These are phyloP conservation scores for Diplodia corticola DNA, from an alignment of 2,329 filamentous ascomycete genomes.

Conservation along the genomic window DNA sequence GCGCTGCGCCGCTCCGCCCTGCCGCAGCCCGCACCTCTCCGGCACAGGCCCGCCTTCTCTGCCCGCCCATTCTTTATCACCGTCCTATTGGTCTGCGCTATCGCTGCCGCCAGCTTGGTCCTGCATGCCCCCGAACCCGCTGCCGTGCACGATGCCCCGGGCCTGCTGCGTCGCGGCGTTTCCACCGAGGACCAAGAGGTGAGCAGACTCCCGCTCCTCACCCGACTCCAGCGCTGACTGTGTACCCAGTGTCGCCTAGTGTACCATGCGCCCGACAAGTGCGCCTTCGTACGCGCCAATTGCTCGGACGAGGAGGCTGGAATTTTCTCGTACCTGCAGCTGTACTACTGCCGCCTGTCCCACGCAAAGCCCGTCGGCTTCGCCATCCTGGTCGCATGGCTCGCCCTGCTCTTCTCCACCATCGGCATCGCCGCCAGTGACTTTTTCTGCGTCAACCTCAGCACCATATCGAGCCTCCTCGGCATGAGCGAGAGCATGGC, in stretches of 20 bases:
- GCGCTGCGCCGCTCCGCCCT: slow-evolving; percentile 22
- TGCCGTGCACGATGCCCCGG: neutral
- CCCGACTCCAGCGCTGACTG: neutral
- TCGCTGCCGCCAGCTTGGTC: slow-evolving; percentile 37
- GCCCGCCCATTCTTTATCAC: slow-evolving; percentile 50
- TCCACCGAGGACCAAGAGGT: slow-evolving; percentile 39
- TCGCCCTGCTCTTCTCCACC: slow-evolving; percentile 87
- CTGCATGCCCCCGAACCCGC: neutral
- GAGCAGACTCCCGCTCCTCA: slow-evolving; percentile 3
- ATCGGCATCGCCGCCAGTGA: slow-evolving; percentile 98
- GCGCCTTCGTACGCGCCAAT: slow-evolving; percentile 78
- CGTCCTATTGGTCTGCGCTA: slow-evolving; percentile 39
- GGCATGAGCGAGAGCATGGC: slow-evolving; percentile 95
- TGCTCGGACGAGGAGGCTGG: slow-evolving; percentile 90
- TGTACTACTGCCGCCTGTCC: slow-evolving; percentile 84
- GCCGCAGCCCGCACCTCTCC: neutral
- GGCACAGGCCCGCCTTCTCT: slow-evolving; percentile 40
- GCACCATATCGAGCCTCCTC: slow-evolving; percentile 83
- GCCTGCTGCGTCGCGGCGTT: neutral
- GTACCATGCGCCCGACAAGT: slow-evolving; percentile 75
- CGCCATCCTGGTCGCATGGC: slow-evolving; percentile 73
- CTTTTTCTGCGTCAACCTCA: slow-evolving; percentile 96
- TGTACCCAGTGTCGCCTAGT: slow-evolving; percentile 67
- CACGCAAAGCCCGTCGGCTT: slow-evolving; percentile 76
- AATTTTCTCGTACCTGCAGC: slow-evolving; percentile 79